Conservation (phyloP, 257 asterid genomes). For the Rauvolfia tetraphylla region DNA sequence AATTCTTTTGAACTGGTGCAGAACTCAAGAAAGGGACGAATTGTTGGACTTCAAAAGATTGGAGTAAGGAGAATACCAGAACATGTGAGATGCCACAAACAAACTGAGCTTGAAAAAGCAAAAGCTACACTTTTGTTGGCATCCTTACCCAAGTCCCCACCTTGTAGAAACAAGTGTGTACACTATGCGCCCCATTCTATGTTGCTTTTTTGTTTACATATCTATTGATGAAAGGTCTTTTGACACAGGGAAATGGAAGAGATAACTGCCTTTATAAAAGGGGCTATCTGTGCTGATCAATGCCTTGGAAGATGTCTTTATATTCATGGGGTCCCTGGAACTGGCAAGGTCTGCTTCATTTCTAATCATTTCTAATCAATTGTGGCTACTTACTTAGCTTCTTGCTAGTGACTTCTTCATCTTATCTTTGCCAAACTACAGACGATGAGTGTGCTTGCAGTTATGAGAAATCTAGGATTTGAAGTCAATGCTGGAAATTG, state of each 20-base stretch:
- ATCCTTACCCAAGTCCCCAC: slow-evolving; percentile 80
- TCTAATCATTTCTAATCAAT: no score
- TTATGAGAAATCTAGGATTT: slow-evolving; percentile 69
- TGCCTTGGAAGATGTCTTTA: slow-evolving; percentile 95
- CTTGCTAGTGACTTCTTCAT: slow-evolving; percentile 13
- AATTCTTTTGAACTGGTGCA: slow-evolving; percentile 24
- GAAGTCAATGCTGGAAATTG: slow-evolving; percentile 80
- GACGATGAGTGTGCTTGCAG: slow-evolving; percentile 95
- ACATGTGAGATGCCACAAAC: slow-evolving; percentile 77
- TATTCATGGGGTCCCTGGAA: slow-evolving; percentile 98
- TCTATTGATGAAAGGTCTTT: slow-evolving; percentile 20
- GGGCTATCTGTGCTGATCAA: slow-evolving; percentile 82
- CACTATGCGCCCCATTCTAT: background rate
- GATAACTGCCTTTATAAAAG: slow-evolving; percentile 77
- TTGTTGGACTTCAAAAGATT: slow-evolving; percentile 79
- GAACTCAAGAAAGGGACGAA: slow-evolving; percentile 75
- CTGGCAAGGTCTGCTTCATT: slow-evolving; percentile 78
- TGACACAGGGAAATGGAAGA: slow-evolving; percentile 81
- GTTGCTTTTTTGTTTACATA: slow-evolving; percentile 14
- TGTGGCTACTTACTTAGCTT: slow-evolving; percentile 3
- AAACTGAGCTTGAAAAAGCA: slow-evolving; percentile 86
- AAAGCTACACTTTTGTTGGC: slow-evolving; percentile 86
- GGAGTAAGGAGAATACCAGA: slow-evolving; percentile 90
- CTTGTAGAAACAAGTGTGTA: slow-evolving; percentile 85
- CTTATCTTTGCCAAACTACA: slow-evolving; percentile 41